Conservation (phyloP, 495 filamentous ascomycete genomes). For the Penicillium herquei region DNA sequence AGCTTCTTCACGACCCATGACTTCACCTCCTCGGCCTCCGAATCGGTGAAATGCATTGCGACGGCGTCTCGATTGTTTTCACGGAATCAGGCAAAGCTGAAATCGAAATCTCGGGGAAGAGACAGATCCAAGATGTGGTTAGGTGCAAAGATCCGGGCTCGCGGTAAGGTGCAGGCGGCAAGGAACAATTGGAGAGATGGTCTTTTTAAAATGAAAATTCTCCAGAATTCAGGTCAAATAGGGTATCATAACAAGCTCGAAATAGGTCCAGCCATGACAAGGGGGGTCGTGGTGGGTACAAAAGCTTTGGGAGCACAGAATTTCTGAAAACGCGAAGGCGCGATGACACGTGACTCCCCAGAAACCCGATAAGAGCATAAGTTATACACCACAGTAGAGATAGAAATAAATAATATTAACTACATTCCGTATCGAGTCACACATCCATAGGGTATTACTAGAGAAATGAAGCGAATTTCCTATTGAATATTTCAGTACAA, state of each 20-base stretch:
- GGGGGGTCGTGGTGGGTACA: constrained; percentile 1
- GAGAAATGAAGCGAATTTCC: no score
- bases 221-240: background rate
- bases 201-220: background rate
- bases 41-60: constrained; percentile 76
- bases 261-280: constrained; percentile 5
- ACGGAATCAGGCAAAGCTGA: no score
- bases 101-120: no score
- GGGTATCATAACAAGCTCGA: background rate
- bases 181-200: background rate
- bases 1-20: constrained; percentile 87
- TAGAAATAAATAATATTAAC: no score
- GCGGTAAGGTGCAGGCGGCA: constrained; percentile 9
- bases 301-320: constrained; percentile 8
- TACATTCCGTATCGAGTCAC: no score
- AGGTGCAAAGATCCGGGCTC: constrained; percentile 15
- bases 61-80: no score
- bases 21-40: constrained; percentile 72
- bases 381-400: no score
- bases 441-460: no score
- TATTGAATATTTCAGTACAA: no score
- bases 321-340: constrained; percentile 20
- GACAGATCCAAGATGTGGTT: background rate
- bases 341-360: constrained; percentile 19
- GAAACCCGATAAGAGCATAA: background rate